Conservation (phyloP, 2,329 filamentous ascomycete species). For the Trichoderma asperellum region DNA sequence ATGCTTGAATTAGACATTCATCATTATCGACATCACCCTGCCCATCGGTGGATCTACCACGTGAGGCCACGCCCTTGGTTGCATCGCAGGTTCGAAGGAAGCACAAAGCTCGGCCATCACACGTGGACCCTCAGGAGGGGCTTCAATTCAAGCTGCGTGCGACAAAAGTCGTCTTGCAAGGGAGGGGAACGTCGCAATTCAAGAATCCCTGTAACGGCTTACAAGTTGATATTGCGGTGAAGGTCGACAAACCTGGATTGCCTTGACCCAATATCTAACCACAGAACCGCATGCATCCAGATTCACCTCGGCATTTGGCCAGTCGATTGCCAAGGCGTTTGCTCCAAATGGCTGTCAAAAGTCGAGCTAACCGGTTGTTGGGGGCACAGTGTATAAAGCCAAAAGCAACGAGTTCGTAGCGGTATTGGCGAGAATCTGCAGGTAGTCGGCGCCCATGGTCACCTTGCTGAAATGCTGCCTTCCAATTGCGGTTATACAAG, state of each 20-base stretch:
- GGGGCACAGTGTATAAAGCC: constrained; percentile 12
- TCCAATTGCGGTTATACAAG: constrained; percentile 1
- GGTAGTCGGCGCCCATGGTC: constrained; percentile 1
- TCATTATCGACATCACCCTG: constrained; percentile 29
- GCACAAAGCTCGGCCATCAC: constrained; percentile 30
- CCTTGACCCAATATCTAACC: background rate
- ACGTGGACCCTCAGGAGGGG: constrained; percentile 32
- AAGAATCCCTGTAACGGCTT: constrained; percentile 2
- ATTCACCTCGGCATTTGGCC: constrained; percentile 26
- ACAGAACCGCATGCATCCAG: constrained; percentile 6
- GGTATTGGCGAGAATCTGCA: constrained; percentile 18
- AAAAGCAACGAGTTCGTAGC: background rate
- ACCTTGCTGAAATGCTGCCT: constrained; percentile 10
- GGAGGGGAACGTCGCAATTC: constrained; percentile 22
- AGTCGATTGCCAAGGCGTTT: constrained; percentile 15
- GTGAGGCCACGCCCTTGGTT: constrained; percentile 31
- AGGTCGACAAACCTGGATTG: background rate
- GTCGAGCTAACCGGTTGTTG: constrained; percentile 20
- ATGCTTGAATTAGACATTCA: constrained; percentile 4
- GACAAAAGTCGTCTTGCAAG: constrained; percentile 9
- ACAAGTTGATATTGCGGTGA: constrained; percentile 27
- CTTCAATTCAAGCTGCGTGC: constrained; percentile 18
- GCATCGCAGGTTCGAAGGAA: constrained; percentile 28
- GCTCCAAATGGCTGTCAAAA: constrained; percentile 13
- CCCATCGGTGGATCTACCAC: constrained; percentile 33